Base-by-base conservation (phyloP, 306 rosid genomes). In the Cicer pinnatifidum region DNA sequence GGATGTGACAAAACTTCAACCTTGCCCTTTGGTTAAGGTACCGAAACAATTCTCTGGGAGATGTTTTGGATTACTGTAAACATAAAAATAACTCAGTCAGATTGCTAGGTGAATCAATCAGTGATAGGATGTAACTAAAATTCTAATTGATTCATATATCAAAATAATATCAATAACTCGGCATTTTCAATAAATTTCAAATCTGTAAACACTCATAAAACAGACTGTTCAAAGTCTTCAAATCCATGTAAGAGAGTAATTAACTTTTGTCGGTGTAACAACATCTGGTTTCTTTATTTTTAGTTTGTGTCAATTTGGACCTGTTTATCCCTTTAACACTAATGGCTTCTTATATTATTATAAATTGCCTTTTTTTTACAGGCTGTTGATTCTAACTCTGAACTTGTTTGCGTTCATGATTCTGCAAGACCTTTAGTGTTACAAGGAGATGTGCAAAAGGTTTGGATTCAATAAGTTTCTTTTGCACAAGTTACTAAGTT, bases 321-420 rank as follows among this genome's bases (percentile, higher is more conserved):
- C 45, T 11, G 41, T 71, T 50, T 56, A 41, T 45, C 44, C 12
- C 47, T 38, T 82, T 43, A 10, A 40, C 23, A 74, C 11, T 12
- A 40, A 43, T 13, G 65, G 6, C 6, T 69, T 48, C 62, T 70
- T 16, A 9, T 39, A 57, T 45, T 75, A 11, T 41, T 76, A 16
- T 17, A 72, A 56, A 48, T 11, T 78, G 48, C 17, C 40, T 48
- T 77, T 58, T 23, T 17, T 77, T 71, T 75, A 20, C 92, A 94
- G 99, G 96, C 89, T 40, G 83, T 88, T 80, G 92, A 89, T 85
- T 78, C 82, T 12, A 81, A 61, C 84, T 89, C 96, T 8, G 90
- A 91, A 79, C 94, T 94, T 83, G 96, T 94, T 69, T 91, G 97
- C 79, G 69, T 94, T 80, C 99, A 94, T 79, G 99, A 91, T 86